Conservation (phyloP, 2,329 filamentous ascomycete genomes). For the Cytospora leucostoma region DNA sequence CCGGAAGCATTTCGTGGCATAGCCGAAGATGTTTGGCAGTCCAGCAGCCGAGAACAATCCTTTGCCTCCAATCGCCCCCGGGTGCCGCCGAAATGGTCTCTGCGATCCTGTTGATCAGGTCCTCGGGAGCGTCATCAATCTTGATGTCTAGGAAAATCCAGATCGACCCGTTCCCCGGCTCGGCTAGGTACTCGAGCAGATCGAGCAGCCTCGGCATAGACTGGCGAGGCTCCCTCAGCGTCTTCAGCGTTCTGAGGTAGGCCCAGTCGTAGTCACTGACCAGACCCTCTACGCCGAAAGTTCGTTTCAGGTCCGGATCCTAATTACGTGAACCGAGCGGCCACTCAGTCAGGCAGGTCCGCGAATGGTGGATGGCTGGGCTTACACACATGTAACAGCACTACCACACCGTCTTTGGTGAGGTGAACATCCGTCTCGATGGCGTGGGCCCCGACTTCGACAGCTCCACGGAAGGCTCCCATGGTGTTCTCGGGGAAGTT, state of each 20-base stretch:
- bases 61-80: constrained; percentile 64
- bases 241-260: constrained; percentile 69
- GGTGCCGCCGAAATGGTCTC: constrained; percentile 59
- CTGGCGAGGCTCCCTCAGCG: constrained; percentile 66
- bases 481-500: constrained; percentile 85
- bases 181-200: constrained; percentile 69
- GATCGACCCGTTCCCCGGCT: constrained; percentile 64
- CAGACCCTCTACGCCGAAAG: constrained; percentile 73
- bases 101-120: constrained; percentile 70
- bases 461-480: constrained; percentile 72
- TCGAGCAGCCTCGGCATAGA: constrained; percentile 74
- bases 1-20: constrained; percentile 62
- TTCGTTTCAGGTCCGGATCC: constrained; percentile 75
- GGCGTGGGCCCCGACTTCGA: constrained; percentile 73
- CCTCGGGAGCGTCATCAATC: constrained; percentile 70
- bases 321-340: not conserved
- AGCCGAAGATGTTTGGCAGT: constrained; percentile 50
- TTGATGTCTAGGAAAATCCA: constrained; percentile 93
- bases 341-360: not conserved
- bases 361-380: not conserved
- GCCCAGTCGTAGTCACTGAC: constrained; percentile 77
- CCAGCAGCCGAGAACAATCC: constrained; percentile 80
- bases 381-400: constrained; percentile 72
- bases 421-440: constrained; percentile 89
- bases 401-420: constrained; percentile 78